Evolutionary conservation across 1,284 basidiomycete genomes (phyloP), one percentile per base, ranked within the genome.

Genomic region (Cerioporus squamosus): DNA sequence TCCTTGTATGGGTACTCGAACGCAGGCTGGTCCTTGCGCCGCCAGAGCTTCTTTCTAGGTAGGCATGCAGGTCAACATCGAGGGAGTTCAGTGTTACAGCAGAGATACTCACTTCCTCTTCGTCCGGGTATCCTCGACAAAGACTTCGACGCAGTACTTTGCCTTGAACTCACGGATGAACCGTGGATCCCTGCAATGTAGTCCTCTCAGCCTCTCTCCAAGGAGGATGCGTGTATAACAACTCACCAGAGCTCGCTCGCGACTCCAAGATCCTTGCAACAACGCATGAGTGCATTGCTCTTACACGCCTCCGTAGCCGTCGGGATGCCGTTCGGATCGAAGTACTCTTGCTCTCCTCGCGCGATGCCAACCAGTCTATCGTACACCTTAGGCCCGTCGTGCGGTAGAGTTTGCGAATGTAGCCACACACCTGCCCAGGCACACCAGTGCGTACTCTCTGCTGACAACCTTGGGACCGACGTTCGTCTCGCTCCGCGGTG

Each of bases 291-390:
- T 2, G 97, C 97, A 66, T 99, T 98, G 68, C 91, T 94, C 77
- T 98, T 99, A 78, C 93, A 94, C 0, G 91, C 95, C 73, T 99
- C 97, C 0, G 92, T 93, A 0, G 97, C 97, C 0, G 96, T 99
- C 1, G 97, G 85, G 51, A 99, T 88, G 20, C 95, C 95, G 0
- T 85, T 83, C 2, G 93, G 90, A 70, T 97, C 94, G 70, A 98
- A 99, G 74, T 96, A 98, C 67, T 98, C 95, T 70, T 98, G 97
- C 76, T 99, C 97, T 44, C 97, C 97, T 57, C 97, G 84, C 1
- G 97, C 92, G 60, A 98, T 89, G 5, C 87, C 90, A 0, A 98
- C 95, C 20, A 98, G 82, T 52, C 95, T 97, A 63, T 9, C 44
- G n/a, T n/a, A 45, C 15, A 23, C 42, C 39, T 15, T 7, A 23